A percentile compares a stretch with the other conserved stretches of the same genome.
These are phyloP conservation scores for Yamadazyma mexicana DNA, from an alignment of 1,139 yeast species.

Conservation along the genomic window DNA sequence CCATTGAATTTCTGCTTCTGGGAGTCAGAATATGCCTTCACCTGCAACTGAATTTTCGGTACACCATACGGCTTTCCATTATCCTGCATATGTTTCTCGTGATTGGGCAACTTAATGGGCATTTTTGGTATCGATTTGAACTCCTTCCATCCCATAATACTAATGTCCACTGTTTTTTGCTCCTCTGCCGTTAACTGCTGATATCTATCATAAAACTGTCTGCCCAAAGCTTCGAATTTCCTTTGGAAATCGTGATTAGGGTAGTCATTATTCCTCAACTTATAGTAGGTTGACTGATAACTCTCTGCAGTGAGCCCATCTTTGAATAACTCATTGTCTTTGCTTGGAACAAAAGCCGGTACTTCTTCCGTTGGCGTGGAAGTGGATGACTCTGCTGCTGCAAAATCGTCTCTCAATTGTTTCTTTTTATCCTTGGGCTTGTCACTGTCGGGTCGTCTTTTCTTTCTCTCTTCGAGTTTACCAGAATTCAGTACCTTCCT, in stretches of 20 bases:
- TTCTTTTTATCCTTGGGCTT: slow-evolving; percentile 11
- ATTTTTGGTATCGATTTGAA: slow-evolving; percentile 34
- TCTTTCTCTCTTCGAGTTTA: slow-evolving; percentile 12
- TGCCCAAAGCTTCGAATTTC: slow-evolving; percentile 24
- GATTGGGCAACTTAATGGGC: slow-evolving; percentile 33
- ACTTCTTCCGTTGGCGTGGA: slow-evolving; percentile 10
- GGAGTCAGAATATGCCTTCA: slow-evolving; percentile 52
- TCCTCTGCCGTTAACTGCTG: slow-evolving; percentile 12
- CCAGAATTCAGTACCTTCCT: slow-evolving; percentile 10
- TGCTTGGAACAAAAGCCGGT: slow-evolving; percentile 31
- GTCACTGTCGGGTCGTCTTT: slow-evolving; percentile 6
- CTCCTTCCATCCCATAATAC: slow-evolving; percentile 25
- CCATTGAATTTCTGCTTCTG: slow-evolving; percentile 71
- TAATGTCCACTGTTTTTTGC: slow-evolving; percentile 16
- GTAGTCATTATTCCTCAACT: slow-evolving; percentile 48
- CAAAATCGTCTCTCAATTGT: slow-evolving; percentile 19
- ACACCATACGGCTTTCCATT: slow-evolving; percentile 22
- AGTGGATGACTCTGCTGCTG: slow-evolving; percentile 3
- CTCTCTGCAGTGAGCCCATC: slow-evolving; percentile 48
- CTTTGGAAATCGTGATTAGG: slow-evolving; percentile 38
- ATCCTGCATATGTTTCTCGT: slow-evolving; percentile 28
- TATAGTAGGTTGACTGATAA: slow-evolving; percentile 52
- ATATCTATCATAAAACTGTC: slow-evolving; percentile 16
- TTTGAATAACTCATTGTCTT: slow-evolving; percentile 38
- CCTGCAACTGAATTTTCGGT: slow-evolving; percentile 34